Evolutionary conservation across 495 filamentous ascomycete species (phyloP).

Genomic region (Penicillium ochrochloron): DNA sequence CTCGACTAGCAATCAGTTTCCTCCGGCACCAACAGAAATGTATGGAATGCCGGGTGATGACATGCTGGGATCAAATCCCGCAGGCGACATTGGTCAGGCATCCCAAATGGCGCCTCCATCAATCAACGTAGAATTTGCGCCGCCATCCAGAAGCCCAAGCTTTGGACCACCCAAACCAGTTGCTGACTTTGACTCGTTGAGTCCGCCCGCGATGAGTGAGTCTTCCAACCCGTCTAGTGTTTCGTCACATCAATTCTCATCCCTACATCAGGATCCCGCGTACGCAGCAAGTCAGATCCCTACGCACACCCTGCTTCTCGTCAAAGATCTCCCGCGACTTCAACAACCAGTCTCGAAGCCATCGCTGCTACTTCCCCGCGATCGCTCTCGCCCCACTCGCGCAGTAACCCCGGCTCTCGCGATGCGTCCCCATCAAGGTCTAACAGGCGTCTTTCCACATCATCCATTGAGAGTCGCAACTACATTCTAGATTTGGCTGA

Average conservation of each 20-base stretch:
- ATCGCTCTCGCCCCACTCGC: conserved; percentile 67
- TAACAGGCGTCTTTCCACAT: conserved; percentile 82
- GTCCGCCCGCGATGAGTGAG: conserved; percentile 83
- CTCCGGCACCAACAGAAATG: conserved; percentile 55
- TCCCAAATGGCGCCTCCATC: conserved; percentile 82
- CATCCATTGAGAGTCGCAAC: conserved; percentile 82
- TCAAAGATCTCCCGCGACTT: conserved; percentile 49
- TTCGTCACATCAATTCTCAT: conserved; percentile 24
- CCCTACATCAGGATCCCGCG: conserved; percentile 55
- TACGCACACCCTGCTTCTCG: conserved; percentile 55
- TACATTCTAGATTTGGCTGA: conserved; percentile 92
- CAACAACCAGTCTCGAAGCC: conserved; percentile 50
- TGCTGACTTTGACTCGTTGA: conserved; percentile 75
- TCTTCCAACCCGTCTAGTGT: conserved; percentile 21
- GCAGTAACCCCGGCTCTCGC: conserved; percentile 53
- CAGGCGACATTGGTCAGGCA: conserved; percentile 66
- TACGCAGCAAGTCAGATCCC: conserved; percentile 74
- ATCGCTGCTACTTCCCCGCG: conserved; percentile 54
- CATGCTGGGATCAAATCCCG: conserved; percentile 36
- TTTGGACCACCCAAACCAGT: conserved; percentile 71
- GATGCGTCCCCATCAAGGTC: conserved; percentile 64
- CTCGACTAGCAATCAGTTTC: conserved; percentile 54
- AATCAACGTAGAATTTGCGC: conserved; percentile 93
- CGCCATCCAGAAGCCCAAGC: conserved; percentile 72
- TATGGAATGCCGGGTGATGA: conserved; percentile 53